Evolutionary conservation across 108 stramenopile genomes (phyloP), one percentile per base, ranked within the genome.

Genomic region (Pseudonitzschia pungens): DNA sequence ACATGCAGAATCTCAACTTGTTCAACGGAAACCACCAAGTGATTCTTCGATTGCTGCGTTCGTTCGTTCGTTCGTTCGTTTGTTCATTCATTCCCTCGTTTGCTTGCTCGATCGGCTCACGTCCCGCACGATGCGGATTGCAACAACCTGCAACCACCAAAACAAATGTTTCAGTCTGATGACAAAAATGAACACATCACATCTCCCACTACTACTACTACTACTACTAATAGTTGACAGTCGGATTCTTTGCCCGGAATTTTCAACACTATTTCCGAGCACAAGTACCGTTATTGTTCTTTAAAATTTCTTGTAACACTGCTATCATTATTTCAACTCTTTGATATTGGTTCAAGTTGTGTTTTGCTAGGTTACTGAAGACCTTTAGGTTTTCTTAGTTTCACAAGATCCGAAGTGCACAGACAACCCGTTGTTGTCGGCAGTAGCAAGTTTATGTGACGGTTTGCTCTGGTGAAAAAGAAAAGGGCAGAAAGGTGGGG

Each of bases 71-170:
- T 51, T 51, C 16, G 3, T 51, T 51, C 57, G 57, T 26, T 31
- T 31, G 26, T 16, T 58, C 50, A 16, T 51, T 51, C 16, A 16
- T 51, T 51, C 50, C 50, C 36, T 36, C 2, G 50, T 51, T 51
- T 51, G 16, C 50, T 51, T n/a, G 20, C 20, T 16, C 16, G 50
- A 51, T 9, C n/a, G 54, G 54, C 26, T 8, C 54, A 26, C 26
- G 54, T 26, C 1, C 33, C 32, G n/a, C 32, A 62, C 7, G 60
- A 62, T 62, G n/a, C 33, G 20, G 31, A 11, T 33, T 33, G 60
- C 60, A 62, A 62, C 33, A 62, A 62, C n/a, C 36, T 40, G 32
- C 60, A 62, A 62, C 36, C 26, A 33, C 15, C 60, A 33, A 26
- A 62, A 40, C 60, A 33, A 31, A 33, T 33, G 32, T 31, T 21